Evolutionary conservation across 1,284 basidiomycete genomes (phyloP), one percentile per base, ranked within the genome.

Genomic region (Leccinum pallidistipes): DNA sequence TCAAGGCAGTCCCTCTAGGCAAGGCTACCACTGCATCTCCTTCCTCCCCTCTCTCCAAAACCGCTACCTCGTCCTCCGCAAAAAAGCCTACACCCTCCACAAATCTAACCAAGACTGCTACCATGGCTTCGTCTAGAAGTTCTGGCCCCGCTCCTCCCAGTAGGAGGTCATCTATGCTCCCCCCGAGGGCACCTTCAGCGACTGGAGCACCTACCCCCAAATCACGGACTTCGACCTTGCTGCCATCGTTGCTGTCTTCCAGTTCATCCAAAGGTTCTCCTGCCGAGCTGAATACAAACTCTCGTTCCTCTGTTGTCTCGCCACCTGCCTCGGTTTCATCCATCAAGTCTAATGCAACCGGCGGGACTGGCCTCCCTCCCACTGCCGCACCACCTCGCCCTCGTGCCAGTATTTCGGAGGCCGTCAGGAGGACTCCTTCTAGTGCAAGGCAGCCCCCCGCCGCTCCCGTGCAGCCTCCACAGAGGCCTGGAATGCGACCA

Each of bases 381-480:
- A 2, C 38, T 21, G 24, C 24, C 24, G 64, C 59, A 6, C 66
- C 80, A 1, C 62, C 78, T 55, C 80, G 82, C 40, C 83, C 86
- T 58, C 81, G 84, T 61, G 81, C 85, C 21, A 77, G 81, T 31
- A 76, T 87, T 47, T 82, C 86, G 7, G 86, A 87, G 54, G 79
- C 80, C 24, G 76, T 79, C 32, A 86, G 79, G 71, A 83, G 80
- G 65, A 68, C 80, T 3, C 72, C 79, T 43, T 65, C 77, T 16
- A 68, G 71, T 31, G 69, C 81, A 21, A 75, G 79, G 29, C 76
- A 76, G 60, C 60, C 81, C 10, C 68, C 66, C 54, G 59, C 74
- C n/a, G 55, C 62, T 47, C 31, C 69, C 31, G 65, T 62, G 16
- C 63, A 72, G 29, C 63, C 72, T 21, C 63, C 70, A 5, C 67